Conservation (phyloP, 768 basidiomycete species). For the Rhodotorula paludigena region DNA sequence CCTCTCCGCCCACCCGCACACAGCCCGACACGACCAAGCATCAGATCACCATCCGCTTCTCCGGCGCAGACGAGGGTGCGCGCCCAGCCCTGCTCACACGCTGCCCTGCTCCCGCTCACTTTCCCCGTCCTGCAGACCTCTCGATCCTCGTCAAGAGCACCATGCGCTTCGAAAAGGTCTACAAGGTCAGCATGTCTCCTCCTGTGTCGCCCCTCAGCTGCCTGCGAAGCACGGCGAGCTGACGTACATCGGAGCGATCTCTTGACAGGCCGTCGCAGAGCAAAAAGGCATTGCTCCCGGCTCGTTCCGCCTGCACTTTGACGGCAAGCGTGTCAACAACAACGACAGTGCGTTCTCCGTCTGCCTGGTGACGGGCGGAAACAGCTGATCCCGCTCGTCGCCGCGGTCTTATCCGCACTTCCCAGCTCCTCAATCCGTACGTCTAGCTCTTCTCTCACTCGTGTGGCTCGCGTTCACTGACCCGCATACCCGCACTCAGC, state of each 20-base stretch:
- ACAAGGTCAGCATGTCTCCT: not conserved
- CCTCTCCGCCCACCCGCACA: too few species aligned
- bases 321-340: not conserved
- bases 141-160: slow-evolving; percentile 1
- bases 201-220: not conserved
- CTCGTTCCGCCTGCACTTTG: not conserved
- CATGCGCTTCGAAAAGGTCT: not conserved
- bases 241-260: not conserved
- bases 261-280: not conserved
- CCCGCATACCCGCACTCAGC: not conserved
- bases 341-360: not conserved
- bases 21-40: not conserved
- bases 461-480: not conserved
- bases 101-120: not conserved
- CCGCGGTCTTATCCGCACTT: not conserved
- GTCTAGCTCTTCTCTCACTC: not conserved
- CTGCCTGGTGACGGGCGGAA: too few species aligned
- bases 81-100: not conserved
- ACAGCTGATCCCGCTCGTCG: too few species aligned
- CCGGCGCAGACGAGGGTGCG: not conserved
- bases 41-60: not conserved
- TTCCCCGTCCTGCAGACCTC: not conserved
- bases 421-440: slow-evolving; percentile 1
- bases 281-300: not conserved
- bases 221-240: not conserved